phyloP scores from a whole-genome alignment of 345 rosid species.

The Sisymbrium irio region DNA sequence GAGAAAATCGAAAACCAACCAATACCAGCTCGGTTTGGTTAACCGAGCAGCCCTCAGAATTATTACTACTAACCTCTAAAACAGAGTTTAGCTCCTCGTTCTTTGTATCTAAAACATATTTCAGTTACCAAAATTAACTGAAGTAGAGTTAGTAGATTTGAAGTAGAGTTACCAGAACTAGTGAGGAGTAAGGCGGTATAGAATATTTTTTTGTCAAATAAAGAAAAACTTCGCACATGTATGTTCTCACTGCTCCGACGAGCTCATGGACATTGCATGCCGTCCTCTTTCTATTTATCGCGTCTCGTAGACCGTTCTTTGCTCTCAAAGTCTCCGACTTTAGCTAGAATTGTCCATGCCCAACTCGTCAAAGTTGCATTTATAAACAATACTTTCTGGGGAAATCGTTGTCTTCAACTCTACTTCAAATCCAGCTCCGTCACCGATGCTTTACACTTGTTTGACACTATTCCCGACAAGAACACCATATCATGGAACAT shows the following conservation, averaged over 20 bases:
- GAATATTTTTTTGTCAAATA: too few species aligned
- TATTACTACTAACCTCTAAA: too few species aligned
- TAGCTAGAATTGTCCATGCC: constrained; percentile 48
- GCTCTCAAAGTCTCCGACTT: constrained; percentile 34
- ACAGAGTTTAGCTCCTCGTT: too few species aligned
- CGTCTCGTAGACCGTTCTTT: constrained; percentile 50
- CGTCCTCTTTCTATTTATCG: constrained; percentile 37
- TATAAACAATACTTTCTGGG: constrained; percentile 48
- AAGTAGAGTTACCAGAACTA: too few species aligned
- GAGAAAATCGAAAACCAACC: too few species aligned
- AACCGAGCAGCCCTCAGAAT: too few species aligned
- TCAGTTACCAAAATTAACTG: too few species aligned
- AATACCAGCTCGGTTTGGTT: too few species aligned
- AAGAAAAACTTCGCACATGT: constrained; percentile 14
- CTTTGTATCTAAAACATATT: too few species aligned
- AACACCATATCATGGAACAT: constrained; percentile 68
- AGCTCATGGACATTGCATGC: constrained; percentile 36
- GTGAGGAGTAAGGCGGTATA: too few species aligned
- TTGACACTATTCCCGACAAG: constrained; percentile 46
- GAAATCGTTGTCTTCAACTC: constrained; percentile 65
- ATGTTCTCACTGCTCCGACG: constrained; percentile 36
- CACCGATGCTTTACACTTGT: constrained; percentile 40
- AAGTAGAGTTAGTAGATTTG: too few species aligned
- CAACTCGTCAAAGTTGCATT: constrained; percentile 57
- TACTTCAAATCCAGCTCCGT: constrained; percentile 47